Evolutionary conservation across 164 flowering plant species (phyloP), one percentile per base, ranked within the genome.

Genomic region (Vitis rupestris): DNA sequence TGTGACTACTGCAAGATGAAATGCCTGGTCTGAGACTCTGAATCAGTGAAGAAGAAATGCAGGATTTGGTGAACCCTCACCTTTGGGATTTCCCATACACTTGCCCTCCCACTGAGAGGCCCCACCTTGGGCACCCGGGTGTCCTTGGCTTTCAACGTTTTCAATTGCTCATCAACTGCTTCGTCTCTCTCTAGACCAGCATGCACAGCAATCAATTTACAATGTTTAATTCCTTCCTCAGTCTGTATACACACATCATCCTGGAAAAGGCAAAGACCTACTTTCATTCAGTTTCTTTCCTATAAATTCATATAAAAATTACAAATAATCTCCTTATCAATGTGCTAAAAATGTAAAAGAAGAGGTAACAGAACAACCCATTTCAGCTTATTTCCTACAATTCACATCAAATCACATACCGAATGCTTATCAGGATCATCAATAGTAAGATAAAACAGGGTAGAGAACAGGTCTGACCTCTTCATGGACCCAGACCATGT

Each of bases 401-500:
- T 37, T 37, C 44, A 37, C 44, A 37, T 37, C 44, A 37, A 37
- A 3, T 37, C 44, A 37, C 44, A 4, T 37, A 37, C 44, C 0
- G 7, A 37, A 37, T 37, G 44, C 44, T 37, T 37, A 37, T 37
- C 44, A 37, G 44, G 44, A 37, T 37, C 7, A 37, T 16, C 27
- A 10, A 59, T 17, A 10, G 15, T 11, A 16, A 3, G 27, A 29
- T 48, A 52, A 48, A 58, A 70, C 13, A 53, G 15, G 27, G 27
- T 23, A 67, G 1, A 9, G 59, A 27, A 44, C 9, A 64, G 44
- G 31, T 8, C 75, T 74, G 44, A 91, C 98, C 96, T 92, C 99
- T 82, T 91, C 99, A 74, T 94, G 97, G 30, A 94, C 86, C 99
- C 98, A 95, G 67, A 85, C 94, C 83, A 95, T 61, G 75, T 88